Evolutionary conservation across 2,329 filamentous ascomycete species (phyloP), one percentile per base, ranked within the genome.

Genomic region (Neofusicoccum cordaticola): DNA sequence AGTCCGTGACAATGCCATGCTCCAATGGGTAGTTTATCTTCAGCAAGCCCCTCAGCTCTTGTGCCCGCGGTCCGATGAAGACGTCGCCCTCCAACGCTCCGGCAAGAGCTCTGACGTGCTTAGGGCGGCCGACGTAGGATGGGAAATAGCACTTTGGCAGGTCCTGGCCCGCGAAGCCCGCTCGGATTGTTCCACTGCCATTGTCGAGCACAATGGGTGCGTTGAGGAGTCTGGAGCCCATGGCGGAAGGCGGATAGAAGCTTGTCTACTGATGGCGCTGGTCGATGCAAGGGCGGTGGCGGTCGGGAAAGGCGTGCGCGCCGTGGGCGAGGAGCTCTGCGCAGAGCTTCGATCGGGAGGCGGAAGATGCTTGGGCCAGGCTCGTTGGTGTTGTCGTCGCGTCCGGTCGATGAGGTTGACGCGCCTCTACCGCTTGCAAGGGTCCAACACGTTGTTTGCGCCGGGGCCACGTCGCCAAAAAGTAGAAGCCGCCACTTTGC

Each of bases 181-280:
- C 95, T 77, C 96, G 88, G 76, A 99, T 98, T 4, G 95, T 99
- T 69, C 95, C 95, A 70, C 93, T 97, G 74, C 95, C 95, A 82
- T 99, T 99, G 86, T 99, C 95, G 74, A 99, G 91, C 76, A 99
- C 95, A 79, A 99, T 97, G 66, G 95, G 93, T 70, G 93, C 93
- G 84, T 99, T 99, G 84, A 97, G 95, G 64, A 98, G 88, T 67
- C 85, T 84, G 75, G 90, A 89, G 69, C 85, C 83, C 56, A 60
- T 60, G 56, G 42, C 37, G 27, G 56, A 12, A 17, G 56, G 31
- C n/a, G 9, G 42, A 27, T 47, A 13, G 42, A 37, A 60, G 56
- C 56, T 60, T 47, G 42, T 47, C 41, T 47, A 37, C n/a, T 37
- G 42, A 48, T 11, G 17, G n/a, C 31, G 31, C 56, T 60, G 56